These are phyloP conservation scores for Eucalyptus camaldulensis DNA, from an alignment of 345 rosid genomes.

Conservation along the genomic window DNA sequence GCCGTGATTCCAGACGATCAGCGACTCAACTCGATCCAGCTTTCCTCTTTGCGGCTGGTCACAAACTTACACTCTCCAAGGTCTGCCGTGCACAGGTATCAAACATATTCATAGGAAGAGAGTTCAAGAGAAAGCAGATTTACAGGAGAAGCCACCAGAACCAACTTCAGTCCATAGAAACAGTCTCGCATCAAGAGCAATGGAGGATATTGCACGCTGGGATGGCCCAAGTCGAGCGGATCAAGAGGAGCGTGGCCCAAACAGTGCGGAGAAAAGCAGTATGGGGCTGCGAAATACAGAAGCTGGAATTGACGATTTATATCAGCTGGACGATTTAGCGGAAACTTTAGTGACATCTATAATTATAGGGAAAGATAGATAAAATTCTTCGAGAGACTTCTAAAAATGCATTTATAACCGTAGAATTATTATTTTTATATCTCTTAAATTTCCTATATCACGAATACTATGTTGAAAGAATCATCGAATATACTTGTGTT, in stretches of 20 bases:
- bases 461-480: neutral
- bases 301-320: too few species aligned
- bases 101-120: neutral
- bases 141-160: neutral
- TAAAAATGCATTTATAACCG: neutral
- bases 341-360: neutral
- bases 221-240: neutral
- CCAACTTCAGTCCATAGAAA: too few species aligned
- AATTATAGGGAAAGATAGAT: neutral
- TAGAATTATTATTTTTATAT: neutral
- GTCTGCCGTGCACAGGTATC: neutral
- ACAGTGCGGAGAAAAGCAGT: too few species aligned
- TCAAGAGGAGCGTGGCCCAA: too few species aligned
- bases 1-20: neutral
- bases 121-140: neutral
- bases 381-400: neutral
- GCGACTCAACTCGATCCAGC: neutral
- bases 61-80: neutral
- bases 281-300: neutral
- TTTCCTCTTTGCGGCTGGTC: neutral
- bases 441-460: neutral
- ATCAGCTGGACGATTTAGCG: too few species aligned
- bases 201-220: neutral
- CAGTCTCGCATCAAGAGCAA: too few species aligned
- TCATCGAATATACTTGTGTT: neutral